A percentile compares a stretch with the other conserved stretches of the same genome.
phyloP scores from a whole-genome alignment of 2,329 filamentous ascomycete genomes.

The Chrysoporthe puriensis region DNA sequence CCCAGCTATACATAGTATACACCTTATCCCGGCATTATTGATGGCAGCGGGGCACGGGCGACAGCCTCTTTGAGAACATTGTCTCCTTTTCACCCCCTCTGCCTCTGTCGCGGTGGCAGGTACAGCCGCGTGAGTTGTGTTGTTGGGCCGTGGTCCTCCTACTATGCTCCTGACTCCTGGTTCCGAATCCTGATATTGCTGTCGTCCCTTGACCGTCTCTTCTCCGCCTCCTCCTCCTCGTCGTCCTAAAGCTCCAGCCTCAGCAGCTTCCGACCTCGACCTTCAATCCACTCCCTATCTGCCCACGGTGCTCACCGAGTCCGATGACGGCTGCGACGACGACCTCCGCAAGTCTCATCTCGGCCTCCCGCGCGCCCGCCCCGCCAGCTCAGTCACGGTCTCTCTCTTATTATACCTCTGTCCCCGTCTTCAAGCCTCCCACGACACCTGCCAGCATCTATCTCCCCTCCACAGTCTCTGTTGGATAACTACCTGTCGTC shows the following conservation, averaged over 20 bases:
- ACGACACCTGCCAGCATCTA: background rate
- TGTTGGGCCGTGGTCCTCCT: background rate
- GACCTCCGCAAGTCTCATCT: background rate
- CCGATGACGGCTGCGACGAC: conserved; percentile 16
- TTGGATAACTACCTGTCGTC: conserved; percentile 22
- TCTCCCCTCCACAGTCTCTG: background rate
- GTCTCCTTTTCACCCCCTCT: background rate
- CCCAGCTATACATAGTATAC: background rate
- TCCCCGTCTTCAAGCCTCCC: background rate
- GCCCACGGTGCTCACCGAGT: background rate
- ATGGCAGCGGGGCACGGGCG: conserved; percentile 8
- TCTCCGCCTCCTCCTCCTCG: background rate
- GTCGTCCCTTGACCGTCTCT: conserved; percentile 14
- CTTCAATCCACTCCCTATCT: conserved; percentile 1
- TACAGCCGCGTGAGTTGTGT: conserved; percentile 4
- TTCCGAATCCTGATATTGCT: background rate
- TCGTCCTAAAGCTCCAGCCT: background rate
- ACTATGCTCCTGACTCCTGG: conserved; percentile 3
- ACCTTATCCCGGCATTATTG: background rate
- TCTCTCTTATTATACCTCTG: background rate
- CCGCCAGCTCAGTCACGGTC: background rate
- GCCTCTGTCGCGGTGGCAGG: background rate
- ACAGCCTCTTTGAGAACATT: background rate
- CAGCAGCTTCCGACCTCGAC: conserved; percentile 8
- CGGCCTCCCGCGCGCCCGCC: conserved; percentile 1